These are phyloP conservation scores for maize (Zea mays) DNA, from an alignment of 176 grass and related monocot genomes.

Conservation along the genomic window Zm-B73-REFERENCE-NAM-5.0 NC_050102.1:37502001-37502500, in stretches of 20 bases:
- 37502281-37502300: constrained; percentile 58
- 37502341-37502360: neutral
- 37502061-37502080: constrained; percentile 7
- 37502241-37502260: constrained; percentile 42
- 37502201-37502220: constrained; percentile 45
- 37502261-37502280: constrained; percentile 55
- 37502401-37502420: too few relatives aligned
- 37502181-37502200: constrained; percentile 58
- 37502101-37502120: constrained; percentile 59
- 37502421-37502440: too few relatives aligned
- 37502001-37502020: neutral
- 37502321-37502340: neutral
- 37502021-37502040: constrained; percentile 27
- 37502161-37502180: constrained; percentile 68
- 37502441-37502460: too few relatives aligned
- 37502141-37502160: constrained; percentile 52
- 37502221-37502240: constrained; percentile 42
- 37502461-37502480: too few relatives aligned
- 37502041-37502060: neutral
- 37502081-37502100: constrained; percentile 46
- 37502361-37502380: too few relatives aligned
- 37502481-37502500: too few relatives aligned
- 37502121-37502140: constrained; percentile 90
- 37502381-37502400: too few relatives aligned
- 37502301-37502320: neutral